Percentiles rank a stretch among this genome's conserved stretches.
Conservation (phyloP, 176 grass and related monocot species). For the Hordeum marinum region DNA sequence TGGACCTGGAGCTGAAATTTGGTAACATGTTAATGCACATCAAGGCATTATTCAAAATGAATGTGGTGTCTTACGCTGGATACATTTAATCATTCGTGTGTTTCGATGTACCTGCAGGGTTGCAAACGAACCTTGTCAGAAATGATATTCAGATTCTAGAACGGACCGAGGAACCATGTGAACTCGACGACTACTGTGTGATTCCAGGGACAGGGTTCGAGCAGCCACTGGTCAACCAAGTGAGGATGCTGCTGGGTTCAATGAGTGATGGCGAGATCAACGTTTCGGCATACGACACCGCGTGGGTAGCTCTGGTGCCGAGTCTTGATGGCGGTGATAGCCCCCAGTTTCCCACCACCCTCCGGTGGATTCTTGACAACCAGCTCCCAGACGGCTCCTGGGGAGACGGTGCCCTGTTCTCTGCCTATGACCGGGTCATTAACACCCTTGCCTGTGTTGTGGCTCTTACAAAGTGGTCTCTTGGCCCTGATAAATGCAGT, state of each 20-base stretch:
- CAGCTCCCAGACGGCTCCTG: constrained; percentile 53
- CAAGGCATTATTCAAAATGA: too few relatives aligned
- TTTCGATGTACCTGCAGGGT: not conserved
- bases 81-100: not conserved
- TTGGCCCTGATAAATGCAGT: constrained; percentile 30
- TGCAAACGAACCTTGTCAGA: not conserved
- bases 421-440: constrained; percentile 34
- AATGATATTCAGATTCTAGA: not conserved
- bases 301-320: constrained; percentile 51
- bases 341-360: constrained; percentile 27
- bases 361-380: constrained; percentile 42
- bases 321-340: not conserved
- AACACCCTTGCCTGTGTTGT: constrained; percentile 58
- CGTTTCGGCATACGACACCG: constrained; percentile 52
- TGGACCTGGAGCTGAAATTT: too few relatives aligned
- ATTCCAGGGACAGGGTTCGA: not conserved
- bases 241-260: constrained; percentile 29
- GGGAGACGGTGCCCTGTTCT: constrained; percentile 48
- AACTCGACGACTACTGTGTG: not conserved
- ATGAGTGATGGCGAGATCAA: constrained; percentile 52
- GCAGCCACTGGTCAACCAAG: constrained; percentile 20
- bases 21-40: too few relatives aligned
- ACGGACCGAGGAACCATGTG: constrained; percentile 12
- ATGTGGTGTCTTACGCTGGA: too few relatives aligned
- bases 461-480: constrained; percentile 56